Conservation (phyloP, 2,329 filamentous ascomycete species). For the Nectriaceae sp. region DNA sequence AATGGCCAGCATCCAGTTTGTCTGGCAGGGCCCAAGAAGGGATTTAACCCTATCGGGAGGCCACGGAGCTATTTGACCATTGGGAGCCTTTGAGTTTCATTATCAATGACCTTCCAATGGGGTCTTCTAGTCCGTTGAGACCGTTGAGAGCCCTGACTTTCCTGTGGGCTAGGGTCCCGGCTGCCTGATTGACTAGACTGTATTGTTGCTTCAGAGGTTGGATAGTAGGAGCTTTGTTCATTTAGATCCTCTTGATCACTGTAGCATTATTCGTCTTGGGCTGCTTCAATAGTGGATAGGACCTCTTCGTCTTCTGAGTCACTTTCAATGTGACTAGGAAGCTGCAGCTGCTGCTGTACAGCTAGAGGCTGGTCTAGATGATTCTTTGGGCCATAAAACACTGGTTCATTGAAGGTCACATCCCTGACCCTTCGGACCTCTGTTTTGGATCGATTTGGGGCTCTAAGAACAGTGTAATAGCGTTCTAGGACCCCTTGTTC, state of each 20-base stretch:
- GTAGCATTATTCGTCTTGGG: background rate
- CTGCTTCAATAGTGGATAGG: background rate
- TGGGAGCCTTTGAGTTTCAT: background rate
- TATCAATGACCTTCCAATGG: background rate
- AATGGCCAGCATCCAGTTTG: too few relatives aligned
- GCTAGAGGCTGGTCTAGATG: background rate
- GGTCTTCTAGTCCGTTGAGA: background rate
- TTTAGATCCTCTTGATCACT: background rate
- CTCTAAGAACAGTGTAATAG: conserved; percentile 2
- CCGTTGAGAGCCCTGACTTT: background rate
- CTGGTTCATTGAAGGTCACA: conserved; percentile 6
- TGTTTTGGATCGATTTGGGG: background rate
- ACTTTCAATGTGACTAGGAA: conserved; percentile 2
- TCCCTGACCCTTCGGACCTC: conserved; percentile 4
- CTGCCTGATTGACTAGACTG: background rate
- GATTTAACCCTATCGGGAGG: too few relatives aligned
- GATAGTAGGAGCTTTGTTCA: background rate
- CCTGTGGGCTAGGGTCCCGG: background rate
- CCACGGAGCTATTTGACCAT: too few relatives aligned
- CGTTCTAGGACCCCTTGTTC: background rate
- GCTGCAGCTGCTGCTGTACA: background rate
- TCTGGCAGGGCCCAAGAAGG: too few relatives aligned
- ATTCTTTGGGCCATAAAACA: conserved; percentile 7
- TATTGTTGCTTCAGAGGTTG: background rate
- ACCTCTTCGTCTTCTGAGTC: conserved; percentile 1